phyloP scores from a whole-genome alignment of 352 stramenopile genomes.

The Phytophthora kernoviae region DNA sequence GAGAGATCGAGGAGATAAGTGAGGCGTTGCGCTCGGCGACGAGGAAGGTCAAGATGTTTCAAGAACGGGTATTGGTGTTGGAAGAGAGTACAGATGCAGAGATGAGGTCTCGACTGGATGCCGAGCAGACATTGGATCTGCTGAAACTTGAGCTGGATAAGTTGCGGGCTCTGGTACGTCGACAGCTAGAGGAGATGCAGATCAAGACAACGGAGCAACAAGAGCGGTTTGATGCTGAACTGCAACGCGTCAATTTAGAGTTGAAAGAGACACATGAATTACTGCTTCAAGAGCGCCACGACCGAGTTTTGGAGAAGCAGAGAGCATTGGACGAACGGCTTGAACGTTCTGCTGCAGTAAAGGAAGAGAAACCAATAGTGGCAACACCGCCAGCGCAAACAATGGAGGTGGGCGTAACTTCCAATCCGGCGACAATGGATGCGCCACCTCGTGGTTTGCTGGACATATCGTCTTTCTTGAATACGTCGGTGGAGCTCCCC shows the following conservation, averaged over 20 bases:
- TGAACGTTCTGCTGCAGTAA: constrained; percentile 17
- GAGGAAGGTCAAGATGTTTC: constrained; percentile 30
- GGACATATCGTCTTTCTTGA: constrained; percentile 59
- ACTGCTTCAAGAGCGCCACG: constrained; percentile 57
- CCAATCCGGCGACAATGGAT: background rate
- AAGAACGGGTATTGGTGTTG: constrained; percentile 61
- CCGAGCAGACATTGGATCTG: constrained; percentile 70
- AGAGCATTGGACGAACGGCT: constrained; percentile 51
- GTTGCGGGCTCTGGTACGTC: constrained; percentile 53
- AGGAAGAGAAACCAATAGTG: background rate
- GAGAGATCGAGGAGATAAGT: constrained; percentile 60
- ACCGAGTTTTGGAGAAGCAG: constrained; percentile 69
- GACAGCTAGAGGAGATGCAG: constrained; percentile 57
- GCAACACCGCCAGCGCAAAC: background rate
- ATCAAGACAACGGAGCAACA: constrained; percentile 32
- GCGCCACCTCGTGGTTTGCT: constrained; percentile 1
- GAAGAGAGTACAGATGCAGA: constrained; percentile 68
- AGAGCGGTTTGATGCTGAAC: constrained; percentile 33
- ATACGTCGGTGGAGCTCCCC: constrained; percentile 58
- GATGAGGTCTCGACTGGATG: constrained; percentile 50
- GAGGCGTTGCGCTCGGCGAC: constrained; percentile 48
- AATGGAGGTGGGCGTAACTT: background rate
- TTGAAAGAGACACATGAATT: constrained; percentile 57
- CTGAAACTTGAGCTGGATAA: constrained; percentile 78
- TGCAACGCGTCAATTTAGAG: constrained; percentile 42